Conservation (phyloP, 352 stramenopile species). For the Pythium pyrilobum region DNA sequence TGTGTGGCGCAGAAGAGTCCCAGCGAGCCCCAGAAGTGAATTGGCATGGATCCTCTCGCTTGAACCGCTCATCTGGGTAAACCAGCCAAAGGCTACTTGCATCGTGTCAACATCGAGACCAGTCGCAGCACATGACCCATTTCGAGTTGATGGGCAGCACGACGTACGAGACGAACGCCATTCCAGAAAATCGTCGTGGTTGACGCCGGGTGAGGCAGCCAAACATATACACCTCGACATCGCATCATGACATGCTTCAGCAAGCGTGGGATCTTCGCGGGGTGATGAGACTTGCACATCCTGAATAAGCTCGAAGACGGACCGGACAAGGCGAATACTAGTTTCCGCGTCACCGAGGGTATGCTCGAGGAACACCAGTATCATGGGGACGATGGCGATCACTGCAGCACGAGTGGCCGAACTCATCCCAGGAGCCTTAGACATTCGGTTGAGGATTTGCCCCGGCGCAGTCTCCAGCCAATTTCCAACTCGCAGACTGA, state of each 20-base stretch:
- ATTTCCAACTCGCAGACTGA: slow-evolving; percentile 3
- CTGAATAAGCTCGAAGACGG: slow-evolving; percentile 2
- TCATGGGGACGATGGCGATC: slow-evolving; percentile 7
- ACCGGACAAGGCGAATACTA: neutral
- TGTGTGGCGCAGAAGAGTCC: too few relatives aligned
- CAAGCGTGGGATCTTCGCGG: neutral
- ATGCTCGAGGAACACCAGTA: slow-evolving; percentile 10
- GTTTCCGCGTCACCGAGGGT: slow-evolving; percentile 2
- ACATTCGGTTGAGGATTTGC: slow-evolving; percentile 1
- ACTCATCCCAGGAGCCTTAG: neutral
- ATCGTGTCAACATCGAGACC: neutral
- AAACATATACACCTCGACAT: slow-evolving; percentile 2
- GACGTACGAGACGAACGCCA: neutral
- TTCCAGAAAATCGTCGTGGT: neutral
- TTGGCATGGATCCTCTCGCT: too few relatives aligned
- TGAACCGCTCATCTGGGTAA: too few relatives aligned
- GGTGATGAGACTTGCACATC: neutral
- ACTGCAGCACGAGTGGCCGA: neutral
- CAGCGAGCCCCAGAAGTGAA: too few relatives aligned
- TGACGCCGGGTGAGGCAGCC: neutral
- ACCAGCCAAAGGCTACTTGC: neutral
- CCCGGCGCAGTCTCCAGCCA: slow-evolving; percentile 7
- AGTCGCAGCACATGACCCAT: too few relatives aligned
- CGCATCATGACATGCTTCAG: neutral
- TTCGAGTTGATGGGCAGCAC: neutral